phyloP scores from a whole-genome alignment of 2,329 filamentous ascomycete species.

The Fusarium sp. region DNA sequence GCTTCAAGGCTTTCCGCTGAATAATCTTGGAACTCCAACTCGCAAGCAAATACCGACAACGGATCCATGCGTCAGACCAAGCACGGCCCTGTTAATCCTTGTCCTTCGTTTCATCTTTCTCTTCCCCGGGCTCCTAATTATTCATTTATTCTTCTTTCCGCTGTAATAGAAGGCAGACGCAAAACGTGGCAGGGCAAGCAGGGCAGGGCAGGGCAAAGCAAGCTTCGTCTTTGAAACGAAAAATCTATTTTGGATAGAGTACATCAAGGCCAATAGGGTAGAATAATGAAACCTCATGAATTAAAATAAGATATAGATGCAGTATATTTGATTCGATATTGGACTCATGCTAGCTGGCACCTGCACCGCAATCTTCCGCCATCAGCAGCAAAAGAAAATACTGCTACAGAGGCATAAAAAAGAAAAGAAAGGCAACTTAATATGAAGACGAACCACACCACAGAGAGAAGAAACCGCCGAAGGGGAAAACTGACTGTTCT shows the following conservation, averaged over 20 bases:
- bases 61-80: conserved; percentile 26
- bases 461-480: neutral
- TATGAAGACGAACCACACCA: neutral
- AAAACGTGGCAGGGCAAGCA: conserved; percentile 29
- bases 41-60: conserved; percentile 22
- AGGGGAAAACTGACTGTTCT: neutral
- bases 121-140: conserved; percentile 12
- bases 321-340: neutral
- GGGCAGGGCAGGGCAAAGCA: neutral
- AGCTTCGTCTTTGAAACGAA: conserved; percentile 6
- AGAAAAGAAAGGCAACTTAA: neutral
- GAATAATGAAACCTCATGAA: neutral
- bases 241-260: neutral
- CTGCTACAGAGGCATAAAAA: neutral
- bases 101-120: conserved; percentile 33
- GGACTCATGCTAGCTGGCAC: neutral
- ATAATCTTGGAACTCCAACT: conserved; percentile 13
- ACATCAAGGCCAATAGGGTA: neutral
- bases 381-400: conserved; percentile 5
- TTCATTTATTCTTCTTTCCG: neutral
- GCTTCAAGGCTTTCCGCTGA: conserved; percentile 21
- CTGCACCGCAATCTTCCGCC: neutral
- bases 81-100: conserved; percentile 24
- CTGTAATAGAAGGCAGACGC: conserved; percentile 11
- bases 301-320: too few relatives aligned